Base-by-base conservation (phyloP, 2,329 filamentous ascomycete genomes). In the Cytospora mali region DNA sequence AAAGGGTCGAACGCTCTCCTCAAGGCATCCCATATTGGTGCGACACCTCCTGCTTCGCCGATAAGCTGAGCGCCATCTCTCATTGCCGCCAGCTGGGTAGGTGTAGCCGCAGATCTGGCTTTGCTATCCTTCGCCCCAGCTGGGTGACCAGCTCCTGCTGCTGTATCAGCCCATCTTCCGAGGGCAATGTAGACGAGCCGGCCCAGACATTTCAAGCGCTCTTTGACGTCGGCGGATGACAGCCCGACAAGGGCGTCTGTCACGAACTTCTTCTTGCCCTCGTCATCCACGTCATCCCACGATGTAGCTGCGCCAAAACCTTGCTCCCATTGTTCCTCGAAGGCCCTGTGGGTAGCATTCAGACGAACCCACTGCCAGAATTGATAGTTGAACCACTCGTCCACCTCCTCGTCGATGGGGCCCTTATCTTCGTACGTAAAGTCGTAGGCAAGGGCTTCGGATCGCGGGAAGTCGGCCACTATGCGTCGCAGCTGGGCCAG, bases 331-430 rank as follows among this genome's bases (percentile, higher is more conserved):
- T 88, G 85, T 72, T 86, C 85, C 67, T 93, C 86, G 71, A 96
- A 98, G 2, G 88, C 87, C 42, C 86, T 82, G 71, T 91, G 91
- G 23, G 91, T 88, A 58, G 88, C 85, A 58, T 90, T 84, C 55
- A 97, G 80, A 70, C 93, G 88, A 53, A 89, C 84, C 77, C 91
- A 91, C 73, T 98, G 93, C 75, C 91, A 90, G 66, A 92, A 88
- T 69, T 90, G 90, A 76, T 98, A 97, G 58, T 89, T 88, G 76
- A 99, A 99, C 95, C 95, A 99, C 77, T 99, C 95, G 73, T 98
- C 92, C 54, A 99, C 82, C 79, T 99, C 95, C 67, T 95, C 92
- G 21, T 91, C 87, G 69, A 96, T 89, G 0, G 86, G 80, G 25
- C 88, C 88, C 61, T 84, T 84, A 74, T 94, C 90, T 28, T 84